Percentiles rank a stretch among this genome's conserved stretches.
These are phyloP conservation scores for Pleurotus salmoneostramineus DNA, from an alignment of 768 basidiomycete species.

Conservation along the genomic window DNA sequence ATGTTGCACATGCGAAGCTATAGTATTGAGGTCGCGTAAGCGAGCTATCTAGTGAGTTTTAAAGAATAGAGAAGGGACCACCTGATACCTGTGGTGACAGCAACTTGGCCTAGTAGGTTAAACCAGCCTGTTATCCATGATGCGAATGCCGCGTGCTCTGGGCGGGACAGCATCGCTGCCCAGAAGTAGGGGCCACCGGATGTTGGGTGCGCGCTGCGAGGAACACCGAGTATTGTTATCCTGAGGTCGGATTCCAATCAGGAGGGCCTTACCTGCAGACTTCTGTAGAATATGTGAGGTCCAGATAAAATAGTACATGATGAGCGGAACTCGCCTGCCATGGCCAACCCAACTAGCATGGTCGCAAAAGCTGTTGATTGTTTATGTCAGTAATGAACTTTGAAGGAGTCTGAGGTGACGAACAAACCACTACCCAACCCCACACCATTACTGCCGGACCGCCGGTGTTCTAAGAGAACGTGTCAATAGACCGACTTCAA, in stretches of 20 bases:
- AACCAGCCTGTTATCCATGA: constrained; percentile 80
- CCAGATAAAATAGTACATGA: neutral
- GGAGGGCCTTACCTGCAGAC: constrained; percentile 38
- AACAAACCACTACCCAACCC: constrained; percentile 67
- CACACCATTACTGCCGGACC: constrained; percentile 78
- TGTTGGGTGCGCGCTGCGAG: constrained; percentile 60
- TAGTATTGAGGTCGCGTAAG: neutral
- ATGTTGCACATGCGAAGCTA: constrained; percentile 64
- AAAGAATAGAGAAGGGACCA: constrained; percentile 16
- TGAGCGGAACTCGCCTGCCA: constrained; percentile 50
- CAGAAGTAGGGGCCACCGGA: constrained; percentile 78
- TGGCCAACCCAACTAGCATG: constrained; percentile 66
- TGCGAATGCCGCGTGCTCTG: constrained; percentile 54
- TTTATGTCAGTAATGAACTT: neutral
- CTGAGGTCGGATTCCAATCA: neutral
- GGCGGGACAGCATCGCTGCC: constrained; percentile 71
- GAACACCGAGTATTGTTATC: neutral
- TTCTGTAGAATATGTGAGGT: constrained; percentile 22
- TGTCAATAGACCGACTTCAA: neutral
- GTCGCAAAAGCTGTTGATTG: constrained; percentile 53
- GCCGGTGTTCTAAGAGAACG: constrained; percentile 53
- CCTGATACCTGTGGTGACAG: constrained; percentile 73
- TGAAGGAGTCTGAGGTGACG: constrained; percentile 15
- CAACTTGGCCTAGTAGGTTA: constrained; percentile 71
- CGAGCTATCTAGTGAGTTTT: neutral